These are phyloP conservation scores for Rosa persica DNA, from an alignment of 306 rosid genomes.

Conservation along the genomic window DNA sequence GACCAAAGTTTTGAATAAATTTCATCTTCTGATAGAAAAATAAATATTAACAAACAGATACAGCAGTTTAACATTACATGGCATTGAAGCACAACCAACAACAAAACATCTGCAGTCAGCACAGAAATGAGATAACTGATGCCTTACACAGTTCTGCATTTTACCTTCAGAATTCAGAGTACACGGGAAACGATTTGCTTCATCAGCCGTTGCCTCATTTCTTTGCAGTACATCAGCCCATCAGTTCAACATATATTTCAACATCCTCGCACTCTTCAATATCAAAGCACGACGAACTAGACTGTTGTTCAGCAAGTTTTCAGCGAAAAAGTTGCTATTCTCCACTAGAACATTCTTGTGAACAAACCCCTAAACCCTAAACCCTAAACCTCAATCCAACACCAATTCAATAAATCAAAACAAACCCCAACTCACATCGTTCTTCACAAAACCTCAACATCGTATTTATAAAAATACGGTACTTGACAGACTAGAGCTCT, in stretches of 20 bases:
- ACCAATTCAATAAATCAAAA: too few relatives aligned
- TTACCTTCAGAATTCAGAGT: constrained; percentile 78
- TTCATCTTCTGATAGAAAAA: too few relatives aligned
- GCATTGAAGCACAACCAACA: background rate
- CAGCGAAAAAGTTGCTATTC: constrained; percentile 61
- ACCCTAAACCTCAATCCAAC: too few relatives aligned
- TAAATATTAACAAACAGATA: too few relatives aligned
- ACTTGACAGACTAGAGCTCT: too few relatives aligned
- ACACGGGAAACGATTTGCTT: constrained; percentile 80
- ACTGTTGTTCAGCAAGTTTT: constrained; percentile 52
- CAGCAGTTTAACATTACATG: background rate
- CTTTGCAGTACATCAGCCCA: constrained; percentile 91
- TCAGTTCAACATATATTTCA: constrained; percentile 85
- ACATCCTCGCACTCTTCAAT: constrained; percentile 82
- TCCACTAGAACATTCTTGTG: constrained; percentile 67
- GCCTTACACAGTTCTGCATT: constrained; percentile 21
- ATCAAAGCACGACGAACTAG: constrained; percentile 51
- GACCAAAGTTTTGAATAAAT: too few relatives aligned
- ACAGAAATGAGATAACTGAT: constrained; percentile 1
- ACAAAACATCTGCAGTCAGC: constrained; percentile 5
- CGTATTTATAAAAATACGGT: too few relatives aligned
- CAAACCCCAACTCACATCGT: too few relatives aligned
- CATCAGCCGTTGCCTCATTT: constrained; percentile 76
- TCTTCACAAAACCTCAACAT: too few relatives aligned
- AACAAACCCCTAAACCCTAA: too few relatives aligned